Evolutionary conservation across 208 protist genomes (phyloP), one percentile per base, ranked within the genome.

Genomic region (Trypanosoma brucei): DNA sequence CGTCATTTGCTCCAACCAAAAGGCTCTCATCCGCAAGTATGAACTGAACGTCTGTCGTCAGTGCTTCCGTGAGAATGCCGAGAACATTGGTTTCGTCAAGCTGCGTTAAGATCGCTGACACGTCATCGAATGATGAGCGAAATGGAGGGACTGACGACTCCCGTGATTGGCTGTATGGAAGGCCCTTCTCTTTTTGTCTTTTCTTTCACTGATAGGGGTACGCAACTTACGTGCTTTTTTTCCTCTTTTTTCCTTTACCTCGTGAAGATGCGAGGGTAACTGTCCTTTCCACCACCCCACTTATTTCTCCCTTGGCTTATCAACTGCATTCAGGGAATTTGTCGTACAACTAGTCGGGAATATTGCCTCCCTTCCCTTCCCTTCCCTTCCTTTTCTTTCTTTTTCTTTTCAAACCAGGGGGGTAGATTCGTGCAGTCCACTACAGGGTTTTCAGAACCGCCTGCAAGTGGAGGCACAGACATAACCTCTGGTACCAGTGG

Each of bases 1-100:
- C 83, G 83, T 95, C 46, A 85, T 94, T 68, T 96, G 94, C 88
- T 88, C 78, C 55, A 95, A 95, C 77, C 81, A 92, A 78, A 93
- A 95, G 79, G 91, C 90, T 45, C 66, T 97, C 61, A 97, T 97
- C 75, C 85, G 93, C 77, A 97, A 97, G 83, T 97, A 97, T 74
- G 93, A 91, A 67, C 84, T 97, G 55, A 94, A 94, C 79, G 79
- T 96, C 33, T 97, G 93, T 86, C 86, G 93, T 76, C 88, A 96
- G 84, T 97, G 93, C 86, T 97, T 97, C 86, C 86, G 88, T 79
- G 89, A 96, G 72, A 97, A 97, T 68, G 83, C 88, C 13, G 75
- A 93, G 70, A 66, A 92, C 79, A 91, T 96, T 65, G 89, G 89
- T 55, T 97, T 94, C 82, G 76, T 57, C 65, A 97, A 97, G 86